Percentiles rank a stretch among this genome's conserved stretches.
phyloP scores from a whole-genome alignment of 345 rosid genomes.

The Eucalyptus cloeziana region DNA sequence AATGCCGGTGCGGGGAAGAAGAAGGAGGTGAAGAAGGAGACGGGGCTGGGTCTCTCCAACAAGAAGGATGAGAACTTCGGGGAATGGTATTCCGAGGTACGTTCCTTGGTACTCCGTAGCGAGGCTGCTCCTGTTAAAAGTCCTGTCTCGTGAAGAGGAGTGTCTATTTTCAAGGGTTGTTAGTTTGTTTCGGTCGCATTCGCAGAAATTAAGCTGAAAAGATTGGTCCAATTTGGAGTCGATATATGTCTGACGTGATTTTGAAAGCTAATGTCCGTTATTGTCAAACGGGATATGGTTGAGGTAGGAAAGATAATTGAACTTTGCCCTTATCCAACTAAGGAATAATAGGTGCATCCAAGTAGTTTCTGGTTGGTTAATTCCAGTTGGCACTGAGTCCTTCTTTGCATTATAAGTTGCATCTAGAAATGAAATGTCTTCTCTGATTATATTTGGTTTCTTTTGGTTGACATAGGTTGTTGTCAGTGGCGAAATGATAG shows the following conservation, averaged over 20 bases:
- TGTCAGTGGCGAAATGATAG: slow-evolving; percentile 88
- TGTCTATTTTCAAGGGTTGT: not conserved
- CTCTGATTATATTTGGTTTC: not conserved
- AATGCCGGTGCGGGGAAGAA: slow-evolving; percentile 31
- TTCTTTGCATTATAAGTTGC: not conserved
- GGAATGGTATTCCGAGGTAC: slow-evolving; percentile 96
- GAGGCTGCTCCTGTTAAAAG: not conserved
- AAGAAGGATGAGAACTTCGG: slow-evolving; percentile 91
- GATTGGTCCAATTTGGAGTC: not conserved
- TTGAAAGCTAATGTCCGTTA: not conserved
- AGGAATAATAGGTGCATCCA: not conserved
- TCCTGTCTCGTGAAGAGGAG: not conserved
- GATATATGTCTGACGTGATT: not conserved
- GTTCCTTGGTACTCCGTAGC: not conserved
- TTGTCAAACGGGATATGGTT: not conserved
- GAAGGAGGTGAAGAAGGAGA: slow-evolving; percentile 97
- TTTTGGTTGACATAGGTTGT: slow-evolving; percentile 39
- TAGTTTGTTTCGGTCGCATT: not conserved
- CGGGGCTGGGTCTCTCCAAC: slow-evolving; percentile 70
- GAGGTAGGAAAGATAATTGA: not conserved
- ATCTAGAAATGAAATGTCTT: not conserved
- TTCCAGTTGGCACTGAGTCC: not conserved
- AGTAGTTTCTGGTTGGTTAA: not conserved
- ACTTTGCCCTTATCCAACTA: not conserved
- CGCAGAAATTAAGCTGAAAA: not conserved